Evolutionary conservation across 208 protist genomes (phyloP).

Genomic region (Crithidia bombi): DNA sequence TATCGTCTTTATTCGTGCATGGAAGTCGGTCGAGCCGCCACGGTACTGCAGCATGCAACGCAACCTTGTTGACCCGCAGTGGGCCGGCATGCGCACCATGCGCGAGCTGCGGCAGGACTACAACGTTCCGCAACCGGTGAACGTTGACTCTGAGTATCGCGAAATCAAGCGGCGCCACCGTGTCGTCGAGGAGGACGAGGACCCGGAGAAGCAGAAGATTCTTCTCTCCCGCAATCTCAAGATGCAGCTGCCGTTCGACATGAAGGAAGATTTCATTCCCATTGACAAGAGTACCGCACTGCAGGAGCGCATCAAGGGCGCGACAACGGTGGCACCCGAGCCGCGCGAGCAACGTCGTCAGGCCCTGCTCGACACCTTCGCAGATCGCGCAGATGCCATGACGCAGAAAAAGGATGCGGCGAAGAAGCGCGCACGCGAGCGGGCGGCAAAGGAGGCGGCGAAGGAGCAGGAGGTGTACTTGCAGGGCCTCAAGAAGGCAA

Average conservation of each 20-base stretch:
- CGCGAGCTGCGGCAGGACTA: constrained; percentile 84
- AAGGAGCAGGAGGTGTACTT: constrained; percentile 83
- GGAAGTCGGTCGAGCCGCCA: constrained; percentile 95
- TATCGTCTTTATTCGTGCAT: constrained; percentile 99
- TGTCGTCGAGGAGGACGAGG: constrained; percentile 58
- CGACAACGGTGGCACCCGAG: constrained; percentile 79
- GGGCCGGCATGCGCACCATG: constrained; percentile 88
- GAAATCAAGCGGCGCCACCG: constrained; percentile 88
- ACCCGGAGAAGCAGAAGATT: constrained; percentile 44
- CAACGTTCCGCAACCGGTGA: constrained; percentile 52
- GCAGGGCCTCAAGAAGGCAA: constrained; percentile 87
- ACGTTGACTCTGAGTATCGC: constrained; percentile 78
- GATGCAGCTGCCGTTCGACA: constrained; percentile 85
- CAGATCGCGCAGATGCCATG: constrained; percentile 78
- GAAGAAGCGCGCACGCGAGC: constrained; percentile 74
- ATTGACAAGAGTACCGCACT: constrained; percentile 57
- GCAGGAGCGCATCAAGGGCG: constrained; percentile 75
- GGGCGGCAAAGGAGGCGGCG: constrained; percentile 47
- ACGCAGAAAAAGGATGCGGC: constrained; percentile 70
- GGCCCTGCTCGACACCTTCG: constrained; percentile 78
- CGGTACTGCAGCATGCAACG: constrained; percentile 97
- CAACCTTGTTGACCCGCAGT: constrained; percentile 88
- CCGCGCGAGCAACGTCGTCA: constrained; percentile 80
- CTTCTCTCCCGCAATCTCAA: constrained; percentile 84
- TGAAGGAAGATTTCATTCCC: constrained; percentile 93